phyloP scores from a whole-genome alignment of 352 stramenopile species.

The Pythium volutum region DNA sequence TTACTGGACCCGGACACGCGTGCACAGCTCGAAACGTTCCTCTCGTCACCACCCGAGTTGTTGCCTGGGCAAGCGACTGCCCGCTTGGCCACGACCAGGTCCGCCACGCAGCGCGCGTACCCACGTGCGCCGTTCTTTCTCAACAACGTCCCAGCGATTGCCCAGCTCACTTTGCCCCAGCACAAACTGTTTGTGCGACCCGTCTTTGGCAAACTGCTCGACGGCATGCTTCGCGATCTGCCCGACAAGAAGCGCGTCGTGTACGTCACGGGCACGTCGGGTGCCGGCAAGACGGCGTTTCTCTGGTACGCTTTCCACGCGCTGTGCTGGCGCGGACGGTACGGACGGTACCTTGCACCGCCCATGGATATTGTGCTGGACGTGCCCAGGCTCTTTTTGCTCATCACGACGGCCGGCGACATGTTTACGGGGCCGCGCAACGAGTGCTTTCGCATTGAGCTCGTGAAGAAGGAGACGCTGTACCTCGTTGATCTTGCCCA shows the following conservation, averaged over 20 bases:
- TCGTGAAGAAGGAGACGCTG: constrained; percentile 1
- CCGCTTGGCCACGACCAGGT: neutral
- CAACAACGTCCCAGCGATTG: neutral
- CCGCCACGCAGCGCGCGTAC: neutral
- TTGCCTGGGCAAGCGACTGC: neutral
- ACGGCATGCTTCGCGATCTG: neutral
- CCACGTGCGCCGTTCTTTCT: neutral
- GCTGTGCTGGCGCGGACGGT: neutral
- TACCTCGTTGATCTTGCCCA: neutral
- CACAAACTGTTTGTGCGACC: neutral
- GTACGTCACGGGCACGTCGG: neutral
- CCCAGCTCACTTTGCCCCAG: neutral
- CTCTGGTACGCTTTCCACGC: neutral
- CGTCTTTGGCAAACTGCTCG: neutral
- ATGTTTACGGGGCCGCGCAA: neutral
- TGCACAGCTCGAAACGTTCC: neutral
- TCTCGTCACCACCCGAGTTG: neutral
- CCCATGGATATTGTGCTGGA: constrained; percentile 4
- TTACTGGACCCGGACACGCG: neutral
- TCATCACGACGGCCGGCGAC: neutral
- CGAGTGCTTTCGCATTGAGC: neutral
- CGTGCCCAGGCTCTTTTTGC: neutral
- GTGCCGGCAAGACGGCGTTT: neutral
- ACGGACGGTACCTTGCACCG: neutral
- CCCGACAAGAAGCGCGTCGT: neutral